Percentiles rank a stretch among this genome's conserved stretches.
Conservation (phyloP, 768 basidiomycete species). For the Polyporus arcularius region DNA sequence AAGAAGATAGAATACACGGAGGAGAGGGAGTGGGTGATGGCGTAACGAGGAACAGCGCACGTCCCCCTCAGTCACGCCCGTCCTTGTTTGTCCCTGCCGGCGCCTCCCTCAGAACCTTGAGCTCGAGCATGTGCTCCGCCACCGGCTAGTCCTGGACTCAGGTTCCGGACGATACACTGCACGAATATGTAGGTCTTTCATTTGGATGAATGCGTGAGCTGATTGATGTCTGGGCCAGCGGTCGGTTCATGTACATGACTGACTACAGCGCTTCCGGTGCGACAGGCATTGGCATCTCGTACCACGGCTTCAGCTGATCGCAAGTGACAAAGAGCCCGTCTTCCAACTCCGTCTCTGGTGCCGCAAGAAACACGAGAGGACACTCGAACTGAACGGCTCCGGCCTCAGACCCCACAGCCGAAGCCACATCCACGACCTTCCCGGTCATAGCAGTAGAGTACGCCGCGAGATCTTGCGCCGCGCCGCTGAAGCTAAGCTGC, state of each 20-base stretch:
- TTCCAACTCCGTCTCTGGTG: conserved; percentile 41
- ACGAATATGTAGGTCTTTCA: too few species aligned
- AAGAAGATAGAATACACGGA: conserved; percentile 24
- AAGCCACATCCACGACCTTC: background rate
- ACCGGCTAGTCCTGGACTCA: background rate
- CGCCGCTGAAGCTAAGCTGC: background rate
- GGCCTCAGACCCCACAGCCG: background rate
- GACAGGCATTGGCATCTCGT: conserved; percentile 14
- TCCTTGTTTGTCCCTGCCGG: conserved; percentile 20
- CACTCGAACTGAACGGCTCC: conserved; percentile 35
- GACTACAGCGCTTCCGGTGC: background rate
- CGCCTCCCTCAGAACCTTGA: conserved; percentile 10
- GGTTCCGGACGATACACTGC: too few species aligned
- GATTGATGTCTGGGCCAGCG: background rate
- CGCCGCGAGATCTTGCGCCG: background rate
- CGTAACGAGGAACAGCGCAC: conserved; percentile 24
- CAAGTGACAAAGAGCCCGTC: conserved; percentile 46
- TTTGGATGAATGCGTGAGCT: background rate
- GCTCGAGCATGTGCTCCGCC: background rate
- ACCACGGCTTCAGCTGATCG: conserved; percentile 43
- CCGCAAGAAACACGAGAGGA: conserved; percentile 38
- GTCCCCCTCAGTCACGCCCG: conserved; percentile 6
- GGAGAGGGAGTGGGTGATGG: conserved; percentile 20
- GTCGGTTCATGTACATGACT: background rate
- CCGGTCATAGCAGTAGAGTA: background rate